Evolutionary conservation across 352 stramenopile species (phyloP).

Genomic region (Globisporangium paddicum): DNA sequence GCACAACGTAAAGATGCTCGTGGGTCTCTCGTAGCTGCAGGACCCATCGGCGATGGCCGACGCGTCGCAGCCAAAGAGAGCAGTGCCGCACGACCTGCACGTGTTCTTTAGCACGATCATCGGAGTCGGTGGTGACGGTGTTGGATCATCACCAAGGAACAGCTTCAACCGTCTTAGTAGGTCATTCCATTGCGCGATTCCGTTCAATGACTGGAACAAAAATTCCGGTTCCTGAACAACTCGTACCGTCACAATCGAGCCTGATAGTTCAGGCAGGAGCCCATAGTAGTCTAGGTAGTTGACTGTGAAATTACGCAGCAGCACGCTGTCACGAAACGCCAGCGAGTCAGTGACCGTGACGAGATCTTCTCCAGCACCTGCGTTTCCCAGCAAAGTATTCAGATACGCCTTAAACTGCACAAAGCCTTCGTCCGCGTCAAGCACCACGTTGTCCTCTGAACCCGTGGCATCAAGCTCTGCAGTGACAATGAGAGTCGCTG

Average conservation of each 20-base stretch:
- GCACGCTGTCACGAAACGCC: not conserved
- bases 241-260: not conserved
- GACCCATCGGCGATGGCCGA: not conserved
- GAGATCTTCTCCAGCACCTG: not conserved
- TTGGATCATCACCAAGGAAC: not conserved
- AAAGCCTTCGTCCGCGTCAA: not conserved
- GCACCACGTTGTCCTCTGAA: not conserved
- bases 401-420: not conserved
- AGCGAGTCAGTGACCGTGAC: not conserved
- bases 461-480: not conserved
- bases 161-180: not conserved
- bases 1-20: conserved; percentile 1
- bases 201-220: conserved; percentile 12
- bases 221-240: not conserved
- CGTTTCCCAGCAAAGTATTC: not conserved
- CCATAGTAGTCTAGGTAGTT: conserved; percentile 5
- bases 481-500: not conserved
- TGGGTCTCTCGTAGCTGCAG: conserved; percentile 7
- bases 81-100: conserved; percentile 5
- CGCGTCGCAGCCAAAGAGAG: conserved; percentile 6
- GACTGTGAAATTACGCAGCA: not conserved
- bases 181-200: not conserved
- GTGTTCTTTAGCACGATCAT: not conserved
- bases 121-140: no score
- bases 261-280: not conserved